A percentile compares a stretch with the other conserved stretches of the same genome.
phyloP scores from a whole-genome alignment of 345 rosid genomes.

The Combretum micranthum region DNA sequence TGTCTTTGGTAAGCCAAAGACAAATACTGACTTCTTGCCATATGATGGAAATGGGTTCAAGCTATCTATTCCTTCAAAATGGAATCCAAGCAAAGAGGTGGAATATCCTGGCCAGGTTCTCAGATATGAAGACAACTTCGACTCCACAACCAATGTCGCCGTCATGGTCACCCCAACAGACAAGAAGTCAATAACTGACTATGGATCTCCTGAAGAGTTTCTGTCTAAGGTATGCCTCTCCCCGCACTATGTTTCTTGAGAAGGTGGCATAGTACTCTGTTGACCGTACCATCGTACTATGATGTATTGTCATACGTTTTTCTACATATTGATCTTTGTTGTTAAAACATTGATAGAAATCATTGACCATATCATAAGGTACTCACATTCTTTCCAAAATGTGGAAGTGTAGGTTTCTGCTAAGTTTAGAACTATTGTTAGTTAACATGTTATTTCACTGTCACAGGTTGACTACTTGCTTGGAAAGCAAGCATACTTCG shows the following conservation, averaged over 20 bases:
- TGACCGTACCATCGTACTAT: too few relatives aligned
- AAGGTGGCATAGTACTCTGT: too few relatives aligned
- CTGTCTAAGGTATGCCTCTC: conserved; percentile 40
- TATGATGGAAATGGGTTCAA: conserved; percentile 76
- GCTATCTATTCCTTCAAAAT: conserved; percentile 69
- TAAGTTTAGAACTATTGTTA: too few relatives aligned
- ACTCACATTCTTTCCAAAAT: too few relatives aligned
- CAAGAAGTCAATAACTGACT: conserved; percentile 70
- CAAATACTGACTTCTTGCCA: conserved; percentile 65
- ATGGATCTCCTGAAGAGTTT: conserved; percentile 48
- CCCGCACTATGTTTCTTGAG: not conserved
- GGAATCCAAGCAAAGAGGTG: conserved; percentile 88
- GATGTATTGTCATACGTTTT: too few relatives aligned
- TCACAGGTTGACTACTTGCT: conserved; percentile 73
- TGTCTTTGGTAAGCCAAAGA: conserved; percentile 86
- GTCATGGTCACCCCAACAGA: conserved; percentile 76
- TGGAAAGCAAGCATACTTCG: conserved; percentile 75
- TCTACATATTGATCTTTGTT: too few relatives aligned
- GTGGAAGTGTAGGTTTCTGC: too few relatives aligned
- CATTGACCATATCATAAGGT: too few relatives aligned
- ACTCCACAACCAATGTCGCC: conserved; percentile 44
- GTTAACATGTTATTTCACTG: not conserved
- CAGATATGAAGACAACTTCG: conserved; percentile 87
- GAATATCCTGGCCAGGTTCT: conserved; percentile 88
- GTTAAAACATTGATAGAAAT: too few relatives aligned